A percentile compares a stretch with the other conserved stretches of the same genome.
These are phyloP conservation scores for Schwanniomyces etchellsii DNA, from an alignment of 1,139 yeast genomes.

Conservation along the genomic window DNA sequence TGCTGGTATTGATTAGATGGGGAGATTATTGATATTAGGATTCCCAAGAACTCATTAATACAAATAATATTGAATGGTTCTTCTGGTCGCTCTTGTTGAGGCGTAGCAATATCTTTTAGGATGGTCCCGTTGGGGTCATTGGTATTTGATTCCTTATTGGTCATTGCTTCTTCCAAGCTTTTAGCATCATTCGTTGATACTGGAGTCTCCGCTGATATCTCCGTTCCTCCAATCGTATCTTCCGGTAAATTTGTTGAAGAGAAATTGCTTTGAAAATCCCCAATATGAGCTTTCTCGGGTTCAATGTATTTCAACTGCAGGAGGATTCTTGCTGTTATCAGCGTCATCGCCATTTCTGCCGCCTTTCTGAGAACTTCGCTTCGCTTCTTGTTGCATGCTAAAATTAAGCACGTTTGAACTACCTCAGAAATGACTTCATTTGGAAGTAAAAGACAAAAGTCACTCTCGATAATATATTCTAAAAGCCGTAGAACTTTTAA, in stretches of 20 bases:
- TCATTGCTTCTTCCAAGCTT: constrained; percentile 3
- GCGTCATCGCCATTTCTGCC: constrained; percentile 80
- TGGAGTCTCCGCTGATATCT: neutral
- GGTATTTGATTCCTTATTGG: neutral
- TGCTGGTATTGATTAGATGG: constrained; percentile 81
- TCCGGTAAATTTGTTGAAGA: constrained; percentile 32
- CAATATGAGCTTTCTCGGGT: constrained; percentile 33
- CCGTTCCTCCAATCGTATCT: constrained; percentile 36
- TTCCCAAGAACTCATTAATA: constrained; percentile 63
- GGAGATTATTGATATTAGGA: constrained; percentile 76
- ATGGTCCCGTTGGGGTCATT: neutral
- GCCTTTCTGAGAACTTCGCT: constrained; percentile 85
- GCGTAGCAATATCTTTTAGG: neutral
- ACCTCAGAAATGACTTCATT: constrained; percentile 87
- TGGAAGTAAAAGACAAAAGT: constrained; percentile 57
- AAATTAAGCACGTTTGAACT: constrained; percentile 82
- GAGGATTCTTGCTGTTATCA: constrained; percentile 68
- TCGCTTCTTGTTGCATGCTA: constrained; percentile 90
- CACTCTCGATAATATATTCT: constrained; percentile 64
- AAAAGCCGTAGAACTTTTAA: constrained; percentile 74
- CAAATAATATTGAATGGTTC: constrained; percentile 64
- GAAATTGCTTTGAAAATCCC: constrained; percentile 31
- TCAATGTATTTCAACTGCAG: constrained; percentile 51
- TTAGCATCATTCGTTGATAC: constrained; percentile 1
- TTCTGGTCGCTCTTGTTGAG: constrained; percentile 11